Conservation (phyloP, 2,329 filamentous ascomycete species). For the Pseudogymnoascus sp. region DNA sequence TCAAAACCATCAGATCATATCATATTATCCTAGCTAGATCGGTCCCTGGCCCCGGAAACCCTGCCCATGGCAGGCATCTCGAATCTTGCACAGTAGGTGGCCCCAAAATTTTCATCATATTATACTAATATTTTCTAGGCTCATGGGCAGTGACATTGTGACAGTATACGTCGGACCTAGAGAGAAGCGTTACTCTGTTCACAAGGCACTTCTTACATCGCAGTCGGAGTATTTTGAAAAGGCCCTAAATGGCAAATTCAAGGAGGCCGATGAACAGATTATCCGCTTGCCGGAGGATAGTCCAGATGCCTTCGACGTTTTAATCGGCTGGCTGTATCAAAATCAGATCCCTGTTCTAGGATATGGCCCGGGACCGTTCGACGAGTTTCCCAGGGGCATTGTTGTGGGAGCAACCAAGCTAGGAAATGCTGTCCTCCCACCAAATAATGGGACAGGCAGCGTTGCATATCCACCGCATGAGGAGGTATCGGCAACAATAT, state of each 20-base stretch:
- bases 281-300: slow-evolving; percentile 16
- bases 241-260: slow-evolving; percentile 18
- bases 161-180: slow-evolving; percentile 19
- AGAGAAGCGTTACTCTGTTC: slow-evolving; percentile 17
- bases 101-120: neutral
- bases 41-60: neutral
- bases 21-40: neutral
- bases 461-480: neutral
- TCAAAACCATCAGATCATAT: neutral
- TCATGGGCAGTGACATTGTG: slow-evolving; percentile 18
- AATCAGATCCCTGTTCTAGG: neutral
- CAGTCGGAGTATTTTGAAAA: slow-evolving; percentile 21
- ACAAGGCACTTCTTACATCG: slow-evolving; percentile 19
- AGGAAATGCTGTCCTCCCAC: neutral
- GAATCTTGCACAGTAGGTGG: neutral
- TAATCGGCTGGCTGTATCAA: slow-evolving; percentile 20
- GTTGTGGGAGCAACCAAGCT: slow-evolving; percentile 2
- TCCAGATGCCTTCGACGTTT: slow-evolving; percentile 15
- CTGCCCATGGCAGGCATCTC: neutral
- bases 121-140: neutral
- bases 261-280: slow-evolving; percentile 16
- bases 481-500: neutral
- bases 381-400: neutral
- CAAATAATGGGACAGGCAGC: neutral
- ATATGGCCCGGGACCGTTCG: neutral